A percentile compares a stretch with the other conserved stretches of the same genome.
phyloP scores from a whole-genome alignment of 2,329 filamentous ascomycete genomes.

The Sphaerostilbella broomeana region DNA sequence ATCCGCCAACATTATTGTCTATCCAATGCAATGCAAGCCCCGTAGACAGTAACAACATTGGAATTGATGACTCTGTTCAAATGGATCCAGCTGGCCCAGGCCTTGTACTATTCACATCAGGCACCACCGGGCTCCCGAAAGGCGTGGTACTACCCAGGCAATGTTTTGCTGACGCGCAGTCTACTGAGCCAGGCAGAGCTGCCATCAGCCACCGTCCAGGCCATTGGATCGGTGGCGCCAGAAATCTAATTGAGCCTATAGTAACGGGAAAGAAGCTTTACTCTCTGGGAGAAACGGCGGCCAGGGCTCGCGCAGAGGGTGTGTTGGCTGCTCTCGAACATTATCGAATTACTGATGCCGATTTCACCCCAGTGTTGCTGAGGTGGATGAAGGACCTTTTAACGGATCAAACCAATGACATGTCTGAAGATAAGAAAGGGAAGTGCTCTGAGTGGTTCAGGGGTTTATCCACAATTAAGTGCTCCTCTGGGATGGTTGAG shows the following conservation, averaged over 20 bases:
- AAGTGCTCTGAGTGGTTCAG: slow-evolving; percentile 2
- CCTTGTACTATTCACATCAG: slow-evolving; percentile 49
- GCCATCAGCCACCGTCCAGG: slow-evolving; percentile 12
- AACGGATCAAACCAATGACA: neutral
- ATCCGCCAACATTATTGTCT: neutral
- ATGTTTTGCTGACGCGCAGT: neutral
- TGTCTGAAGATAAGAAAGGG: neutral
- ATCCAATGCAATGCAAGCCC: slow-evolving; percentile 5
- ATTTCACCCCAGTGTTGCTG: slow-evolving; percentile 11
- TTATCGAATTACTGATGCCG: slow-evolving; percentile 7
- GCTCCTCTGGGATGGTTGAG: neutral
- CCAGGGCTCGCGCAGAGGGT: neutral
- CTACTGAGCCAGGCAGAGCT: neutral
- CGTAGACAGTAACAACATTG: neutral
- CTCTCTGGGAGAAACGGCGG: slow-evolving; percentile 4
- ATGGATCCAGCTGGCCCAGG: slow-evolving; percentile 10
- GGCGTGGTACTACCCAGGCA: slow-evolving; percentile 50
- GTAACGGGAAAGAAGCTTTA: slow-evolving; percentile 11
- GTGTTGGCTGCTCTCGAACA: slow-evolving; percentile 11
- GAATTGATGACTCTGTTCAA: slow-evolving; percentile 1
- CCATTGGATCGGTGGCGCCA: slow-evolving; percentile 15
- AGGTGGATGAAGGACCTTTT: slow-evolving; percentile 11
- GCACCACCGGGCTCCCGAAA: slow-evolving; percentile 41
- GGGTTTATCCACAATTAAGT: neutral
- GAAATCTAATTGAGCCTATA: slow-evolving; percentile 3